phyloP scores from a whole-genome alignment of 2,329 filamentous ascomycete genomes.

The Fusarium gaditjirri region DNA sequence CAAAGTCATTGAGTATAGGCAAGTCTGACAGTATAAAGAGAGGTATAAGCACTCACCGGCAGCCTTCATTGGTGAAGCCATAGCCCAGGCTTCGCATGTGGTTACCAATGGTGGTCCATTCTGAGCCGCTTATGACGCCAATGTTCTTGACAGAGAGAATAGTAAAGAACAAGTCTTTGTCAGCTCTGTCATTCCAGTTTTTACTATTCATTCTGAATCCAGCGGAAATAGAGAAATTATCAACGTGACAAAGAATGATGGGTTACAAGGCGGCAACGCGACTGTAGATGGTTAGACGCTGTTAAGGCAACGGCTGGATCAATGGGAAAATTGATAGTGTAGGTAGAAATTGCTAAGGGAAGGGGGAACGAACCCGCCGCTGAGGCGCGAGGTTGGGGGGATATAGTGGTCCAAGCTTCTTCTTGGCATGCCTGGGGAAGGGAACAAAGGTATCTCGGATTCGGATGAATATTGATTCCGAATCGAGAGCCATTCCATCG shows the following conservation, averaged over 20 bases:
- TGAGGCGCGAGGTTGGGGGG: conserved; percentile 37
- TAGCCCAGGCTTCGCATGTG: conserved; percentile 69
- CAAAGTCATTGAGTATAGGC: background rate
- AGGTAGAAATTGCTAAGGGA: conserved; percentile 52
- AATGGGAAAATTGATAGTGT: conserved; percentile 58
- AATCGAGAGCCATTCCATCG: background rate
- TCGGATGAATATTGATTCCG: conserved; percentile 25
- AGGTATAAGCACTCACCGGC: conserved; percentile 60
- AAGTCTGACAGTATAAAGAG: conserved; percentile 7
- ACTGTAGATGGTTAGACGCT: conserved; percentile 43
- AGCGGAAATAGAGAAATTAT: background rate
- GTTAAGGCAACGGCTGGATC: conserved; percentile 51
- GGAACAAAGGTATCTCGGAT: conserved; percentile 4
- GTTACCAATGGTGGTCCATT: conserved; percentile 72
- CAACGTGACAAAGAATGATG: conserved; percentile 30
- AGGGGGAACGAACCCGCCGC: background rate
- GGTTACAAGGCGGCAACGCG: conserved; percentile 26
- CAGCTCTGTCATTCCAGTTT: conserved; percentile 70
- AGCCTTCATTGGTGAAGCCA: conserved; percentile 72
- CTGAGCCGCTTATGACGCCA: conserved; percentile 69
- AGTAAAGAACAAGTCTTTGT: conserved; percentile 72
- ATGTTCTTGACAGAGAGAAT: conserved; percentile 72
- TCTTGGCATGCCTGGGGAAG: conserved; percentile 15
- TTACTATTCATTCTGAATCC: conserved; percentile 60
- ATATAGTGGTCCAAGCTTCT: conserved; percentile 45